Percentiles rank a stretch among this genome's conserved stretches.
Evolutionary conservation across 2,329 filamentous ascomycete species (phyloP).

Genomic region (Colletotrichum musae): DNA sequence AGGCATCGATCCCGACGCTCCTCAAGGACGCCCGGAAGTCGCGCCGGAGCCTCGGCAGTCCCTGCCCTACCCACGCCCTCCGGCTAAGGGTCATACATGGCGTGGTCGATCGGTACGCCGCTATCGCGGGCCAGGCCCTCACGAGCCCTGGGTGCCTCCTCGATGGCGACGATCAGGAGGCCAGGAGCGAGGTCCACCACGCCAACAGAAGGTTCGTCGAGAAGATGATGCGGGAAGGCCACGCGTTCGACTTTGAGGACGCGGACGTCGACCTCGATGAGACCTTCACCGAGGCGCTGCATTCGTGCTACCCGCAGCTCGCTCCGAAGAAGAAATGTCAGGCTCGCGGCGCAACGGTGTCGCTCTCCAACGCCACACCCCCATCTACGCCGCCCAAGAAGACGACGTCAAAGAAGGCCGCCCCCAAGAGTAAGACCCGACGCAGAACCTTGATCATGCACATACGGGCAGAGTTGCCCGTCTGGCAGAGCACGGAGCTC

Average conservation of each 20-base stretch:
- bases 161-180: slow-evolving; percentile 40
- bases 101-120: slow-evolving; percentile 45
- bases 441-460: slow-evolving; percentile 35
- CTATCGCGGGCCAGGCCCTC: slow-evolving; percentile 43
- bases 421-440: too few relatives aligned
- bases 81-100: slow-evolving; percentile 47
- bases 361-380: background rate
- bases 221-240: slow-evolving; percentile 47
- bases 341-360: background rate
- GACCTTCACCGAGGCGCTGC: background rate
- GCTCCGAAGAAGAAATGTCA: background rate
- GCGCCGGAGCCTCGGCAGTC: slow-evolving; percentile 45
- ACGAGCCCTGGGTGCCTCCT: slow-evolving; percentile 44
- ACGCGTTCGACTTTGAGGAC: slow-evolving; percentile 47
- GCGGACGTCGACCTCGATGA: slow-evolving; percentile 38
- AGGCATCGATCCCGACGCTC: slow-evolving; percentile 43
- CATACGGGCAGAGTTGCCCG: slow-evolving; percentile 47
- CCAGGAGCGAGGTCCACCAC: slow-evolving; percentile 44
- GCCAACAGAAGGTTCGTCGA: slow-evolving; percentile 47
- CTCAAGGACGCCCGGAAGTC: slow-evolving; percentile 41
- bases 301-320: background rate
- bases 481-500: slow-evolving; percentile 50
- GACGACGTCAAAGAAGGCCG: background rate
- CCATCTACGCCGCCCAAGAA: slow-evolving; percentile 13
- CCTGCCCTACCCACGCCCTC: slow-evolving; percentile 44